Percentiles rank a stretch among this genome's conserved stretches.
Evolutionary conservation across 1,284 basidiomycete species (phyloP).

Genomic region (Cystobasidium sp.): DNA sequence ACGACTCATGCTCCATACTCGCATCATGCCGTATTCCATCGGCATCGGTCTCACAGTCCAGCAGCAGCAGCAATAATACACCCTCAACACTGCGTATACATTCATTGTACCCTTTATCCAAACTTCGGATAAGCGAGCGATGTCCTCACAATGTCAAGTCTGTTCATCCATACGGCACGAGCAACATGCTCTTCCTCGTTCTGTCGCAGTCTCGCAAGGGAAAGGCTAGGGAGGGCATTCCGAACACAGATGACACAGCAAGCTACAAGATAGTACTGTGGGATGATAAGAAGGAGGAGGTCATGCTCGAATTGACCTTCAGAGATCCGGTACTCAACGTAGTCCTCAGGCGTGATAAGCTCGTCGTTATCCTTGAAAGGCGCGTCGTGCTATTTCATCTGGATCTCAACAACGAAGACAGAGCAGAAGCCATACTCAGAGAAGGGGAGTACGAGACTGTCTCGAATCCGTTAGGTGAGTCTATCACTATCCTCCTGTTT

Average conservation of each 20-base stretch:
- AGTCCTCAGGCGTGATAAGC: slow-evolving; percentile 75
- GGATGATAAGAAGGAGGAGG: slow-evolving; percentile 74
- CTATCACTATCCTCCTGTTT: background rate
- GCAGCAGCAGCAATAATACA: background rate
- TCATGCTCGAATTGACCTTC: slow-evolving; percentile 90
- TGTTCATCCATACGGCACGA: slow-evolving; percentile 77
- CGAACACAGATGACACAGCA: slow-evolving; percentile 66
- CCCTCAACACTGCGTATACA: slow-evolving; percentile 4
- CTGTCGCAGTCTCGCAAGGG: background rate
- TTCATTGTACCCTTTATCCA: slow-evolving; percentile 34
- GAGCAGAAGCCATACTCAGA: slow-evolving; percentile 59
- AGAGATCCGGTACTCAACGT: slow-evolving; percentile 82
- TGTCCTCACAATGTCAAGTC: slow-evolving; percentile 61
- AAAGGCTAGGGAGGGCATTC: slow-evolving; percentile 54
- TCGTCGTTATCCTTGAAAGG: slow-evolving; percentile 78
- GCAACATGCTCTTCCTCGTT: slow-evolving; percentile 78
- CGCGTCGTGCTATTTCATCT: slow-evolving; percentile 80
- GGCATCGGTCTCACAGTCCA: slow-evolving; percentile 57
- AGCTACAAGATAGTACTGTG: slow-evolving; percentile 85
- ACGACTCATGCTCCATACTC: background rate
- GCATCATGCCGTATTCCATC: slow-evolving; percentile 59
- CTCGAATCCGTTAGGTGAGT: slow-evolving; percentile 80
- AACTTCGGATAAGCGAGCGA: slow-evolving; percentile 23
- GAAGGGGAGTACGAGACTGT: slow-evolving; percentile 85
- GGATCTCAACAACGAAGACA: slow-evolving; percentile 58